Evolutionary conservation across 805 yeast species (phyloP).

Genomic region (Hagleromyces aurorensis): DNA sequence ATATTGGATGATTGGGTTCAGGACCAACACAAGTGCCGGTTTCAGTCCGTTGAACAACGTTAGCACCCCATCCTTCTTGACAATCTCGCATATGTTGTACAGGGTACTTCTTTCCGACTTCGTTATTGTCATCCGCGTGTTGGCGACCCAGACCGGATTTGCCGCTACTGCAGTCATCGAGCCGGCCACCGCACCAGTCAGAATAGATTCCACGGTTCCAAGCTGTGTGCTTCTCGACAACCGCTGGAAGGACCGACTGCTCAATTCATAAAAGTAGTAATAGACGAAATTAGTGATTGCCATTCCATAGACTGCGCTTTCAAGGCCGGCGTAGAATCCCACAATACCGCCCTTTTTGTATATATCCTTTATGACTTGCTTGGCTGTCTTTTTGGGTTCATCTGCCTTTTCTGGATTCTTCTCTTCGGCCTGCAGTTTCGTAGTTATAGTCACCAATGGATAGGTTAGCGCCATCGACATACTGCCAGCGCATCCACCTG

Average conservation of each 20-base stretch:
- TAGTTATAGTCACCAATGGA: constrained; percentile 80
- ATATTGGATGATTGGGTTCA: constrained; percentile 87
- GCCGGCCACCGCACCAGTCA: constrained; percentile 82
- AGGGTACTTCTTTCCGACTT: constrained; percentile 40
- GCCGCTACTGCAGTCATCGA: constrained; percentile 72
- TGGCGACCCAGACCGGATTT: constrained; percentile 93
- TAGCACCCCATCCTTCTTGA: constrained; percentile 59
- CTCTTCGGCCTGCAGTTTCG: constrained; percentile 62
- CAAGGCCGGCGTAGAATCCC: constrained; percentile 79
- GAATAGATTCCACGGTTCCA: constrained; percentile 58
- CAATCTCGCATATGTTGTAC: constrained; percentile 50
- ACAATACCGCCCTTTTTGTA: constrained; percentile 50
- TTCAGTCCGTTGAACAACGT: constrained; percentile 77
- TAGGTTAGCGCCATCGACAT: constrained; percentile 80
- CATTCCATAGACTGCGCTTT: constrained; percentile 80
- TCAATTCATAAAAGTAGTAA: constrained; percentile 82
- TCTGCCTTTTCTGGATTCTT: constrained; percentile 18
- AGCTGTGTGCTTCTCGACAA: constrained; percentile 30
- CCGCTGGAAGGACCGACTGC: constrained; percentile 39
- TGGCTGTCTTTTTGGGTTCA: constrained; percentile 11
- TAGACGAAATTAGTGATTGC: constrained; percentile 81
- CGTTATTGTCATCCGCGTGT: constrained; percentile 74
- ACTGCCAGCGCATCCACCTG: constrained; percentile 93
- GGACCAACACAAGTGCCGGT: constrained; percentile 80
- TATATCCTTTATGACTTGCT: constrained; percentile 40